Percentiles rank a stretch among this genome's conserved stretches.
These are phyloP conservation scores for Erodium trifolium DNA, from an alignment of 441 rosid genomes.

Conservation along the genomic window DNA sequence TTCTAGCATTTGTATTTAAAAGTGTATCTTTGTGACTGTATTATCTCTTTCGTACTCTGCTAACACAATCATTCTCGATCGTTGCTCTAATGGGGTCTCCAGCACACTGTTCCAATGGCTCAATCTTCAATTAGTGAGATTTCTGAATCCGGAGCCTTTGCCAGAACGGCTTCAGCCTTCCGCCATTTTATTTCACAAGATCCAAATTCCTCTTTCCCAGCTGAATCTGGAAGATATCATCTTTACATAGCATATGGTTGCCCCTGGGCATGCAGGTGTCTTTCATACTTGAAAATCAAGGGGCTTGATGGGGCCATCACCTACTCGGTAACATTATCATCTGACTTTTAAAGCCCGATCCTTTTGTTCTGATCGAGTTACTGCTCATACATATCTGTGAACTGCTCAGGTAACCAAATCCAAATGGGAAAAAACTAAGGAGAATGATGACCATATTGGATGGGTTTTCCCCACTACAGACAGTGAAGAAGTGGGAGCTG, in stretches of 20 bases:
- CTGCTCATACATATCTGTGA: not conserved
- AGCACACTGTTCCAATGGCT: constrained; percentile 21
- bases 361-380: not conserved
- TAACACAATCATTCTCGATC: not conserved
- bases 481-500: constrained; percentile 22
- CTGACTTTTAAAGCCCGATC: not conserved
- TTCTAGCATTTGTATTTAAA: not conserved
- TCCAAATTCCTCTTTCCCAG: constrained; percentile 21
- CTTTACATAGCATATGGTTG: constrained; percentile 27
- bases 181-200: constrained; percentile 22
- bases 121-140: constrained; percentile 23
- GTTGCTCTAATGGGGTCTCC: not conserved
- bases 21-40: not conserved
- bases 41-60: not conserved
- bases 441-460: constrained; percentile 28
- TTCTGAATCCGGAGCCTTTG: constrained; percentile 24
- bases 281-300: constrained; percentile 22
- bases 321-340: constrained; percentile 18
- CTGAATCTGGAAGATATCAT: constrained; percentile 27
- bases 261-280: constrained; percentile 27
- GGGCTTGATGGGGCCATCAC: constrained; percentile 23
- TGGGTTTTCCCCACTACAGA: constrained; percentile 25
- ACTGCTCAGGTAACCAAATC: constrained; percentile 22
- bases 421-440: constrained; percentile 28
- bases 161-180: constrained; percentile 22